A percentile compares a stretch with the other conserved stretches of the same genome.
phyloP scores from a whole-genome alignment of 129 eudicot species.

The Glebionis coronaria region DNA sequence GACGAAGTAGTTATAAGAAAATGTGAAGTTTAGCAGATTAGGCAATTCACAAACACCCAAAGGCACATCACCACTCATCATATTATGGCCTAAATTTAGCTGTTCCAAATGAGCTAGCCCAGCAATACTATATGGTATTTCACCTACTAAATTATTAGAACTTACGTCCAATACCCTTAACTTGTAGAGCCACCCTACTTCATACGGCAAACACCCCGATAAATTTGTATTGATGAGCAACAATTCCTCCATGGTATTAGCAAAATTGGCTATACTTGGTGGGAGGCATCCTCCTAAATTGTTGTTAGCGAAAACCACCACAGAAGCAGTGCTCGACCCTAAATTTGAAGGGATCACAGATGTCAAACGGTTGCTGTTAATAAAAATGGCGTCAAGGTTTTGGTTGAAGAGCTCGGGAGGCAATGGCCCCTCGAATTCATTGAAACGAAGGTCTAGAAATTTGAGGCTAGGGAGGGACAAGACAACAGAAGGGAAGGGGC shows the following conservation, averaged over 20 bases:
- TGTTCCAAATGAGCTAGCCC: slow-evolving; percentile 65
- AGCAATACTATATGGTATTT: slow-evolving; percentile 61
- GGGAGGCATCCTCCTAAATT: slow-evolving; percentile 66
- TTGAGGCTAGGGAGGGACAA: slow-evolving; percentile 51
- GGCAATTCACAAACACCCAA: slow-evolving; percentile 66
- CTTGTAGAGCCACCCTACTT: slow-evolving; percentile 64
- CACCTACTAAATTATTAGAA: slow-evolving; percentile 55
- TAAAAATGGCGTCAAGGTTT: slow-evolving; percentile 59
- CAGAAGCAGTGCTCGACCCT: slow-evolving; percentile 55
- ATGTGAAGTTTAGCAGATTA: slow-evolving; percentile 51
- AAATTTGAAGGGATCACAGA: slow-evolving; percentile 54
- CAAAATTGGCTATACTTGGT: slow-evolving; percentile 52
- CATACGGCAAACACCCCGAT: slow-evolving; percentile 66
- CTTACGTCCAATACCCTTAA: slow-evolving; percentile 68
- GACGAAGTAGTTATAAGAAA: slow-evolving; percentile 60
- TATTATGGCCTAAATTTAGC: slow-evolving; percentile 69
- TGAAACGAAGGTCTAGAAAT: slow-evolving; percentile 69
- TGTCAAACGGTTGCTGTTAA: slow-evolving; percentile 59
- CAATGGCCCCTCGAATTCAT: slow-evolving; percentile 69
- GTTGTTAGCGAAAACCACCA: slow-evolving; percentile 75
- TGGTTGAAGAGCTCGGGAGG: slow-evolving; percentile 55
- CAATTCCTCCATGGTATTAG: slow-evolving; percentile 63
- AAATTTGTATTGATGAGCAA: slow-evolving; percentile 59
- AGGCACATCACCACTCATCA: slow-evolving; percentile 59
- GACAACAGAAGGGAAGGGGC: slow-evolving; percentile 67